Base-by-base conservation (phyloP, 768 basidiomycete genomes). In the Wakefieldia striispora region DNA sequence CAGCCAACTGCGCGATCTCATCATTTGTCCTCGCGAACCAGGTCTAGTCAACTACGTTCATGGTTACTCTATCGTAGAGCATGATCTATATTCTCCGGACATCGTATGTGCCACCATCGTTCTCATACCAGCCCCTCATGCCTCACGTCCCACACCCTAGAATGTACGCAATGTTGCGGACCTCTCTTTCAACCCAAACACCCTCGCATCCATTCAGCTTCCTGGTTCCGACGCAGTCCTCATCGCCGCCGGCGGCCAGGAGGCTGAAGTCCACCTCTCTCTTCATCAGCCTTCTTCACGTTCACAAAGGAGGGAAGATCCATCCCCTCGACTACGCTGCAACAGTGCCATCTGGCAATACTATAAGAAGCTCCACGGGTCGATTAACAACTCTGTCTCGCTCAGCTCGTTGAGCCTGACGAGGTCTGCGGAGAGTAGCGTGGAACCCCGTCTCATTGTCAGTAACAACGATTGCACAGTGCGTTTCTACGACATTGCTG, bases 391-490 rank as follows among this genome's bases (percentile, higher is more conserved):
- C 65, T 87, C 88, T 6, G 82, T 92, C 20, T 58, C 73, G 49
- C 72, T 91, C 48, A 81, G 84, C 44, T 82, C 83, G 16, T 69
- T 87, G 51, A 81, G 75, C 56, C 68, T 86, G 31, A 77, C 82
- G 10, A 72, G 74, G 29, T 80, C 84, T 19, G 70, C 81, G 51
- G 73, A 85, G 62, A 83, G 80, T 64, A 80, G 80, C 54, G 75
- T 78, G 9, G 88, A 91, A 58, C 91, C 91, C 0, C 75, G 91
- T 8, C 75, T 94, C 38, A 79, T 82, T 21, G 82, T 95, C 53
- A 88, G 86, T 70, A 94, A 94, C 63, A 97, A 97, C 65, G 92
- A 95, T 61, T 76, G 77, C 45, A 80, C 81, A 0, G 81, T 95
- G 60, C 86, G 83, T 65, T 82, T 95, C 59, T 94, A 87, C 62